Base-by-base conservation (phyloP, 768 basidiomycete genomes). In the Crepidotus variabilis region DNA sequence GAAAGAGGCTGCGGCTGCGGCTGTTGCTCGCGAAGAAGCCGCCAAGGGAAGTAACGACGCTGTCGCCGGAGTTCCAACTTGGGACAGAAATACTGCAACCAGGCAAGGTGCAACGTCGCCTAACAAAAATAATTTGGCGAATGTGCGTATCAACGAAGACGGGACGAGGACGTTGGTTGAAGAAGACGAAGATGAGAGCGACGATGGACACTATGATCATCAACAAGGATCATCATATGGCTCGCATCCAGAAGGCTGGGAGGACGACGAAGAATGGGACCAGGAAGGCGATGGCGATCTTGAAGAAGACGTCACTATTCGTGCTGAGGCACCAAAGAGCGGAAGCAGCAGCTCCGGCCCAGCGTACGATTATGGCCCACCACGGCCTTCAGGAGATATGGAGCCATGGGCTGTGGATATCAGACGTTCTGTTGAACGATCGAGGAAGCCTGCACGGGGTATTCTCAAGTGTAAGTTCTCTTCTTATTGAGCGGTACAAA, bases 21-120 rank as follows among this genome's bases (percentile, higher is more conserved):
- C 67, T 48, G 78, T 55, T 21, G 57, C 57, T n/a, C 56, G 52
- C 50, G 58, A 57, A 7, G 58, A 80, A 9, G 58, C 61, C 34
- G 60, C 58, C 16, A 69, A 69, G 43, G 54, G 72, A 67, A 28
- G 60, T 58, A 56, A 55, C 21, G 57, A 57, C 45, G 54, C 52
- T 45, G 54, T 54, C 33, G 73, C 72, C 32, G 80, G 80, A 14
- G 79, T 81, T 36, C 76, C 83, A 35, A 78, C 87, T 10, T 94
- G 91, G 92, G 91, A 96, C 66, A 86, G 83, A 71, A 92, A 87
- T 66, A 94, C 92, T 2, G 71, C 85, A 18, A 88, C 82, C 21
- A 67, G 81, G 48, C 78, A 81, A 32, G 81, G 76, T 28, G 75
- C 72, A 43, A 76, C 77, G 21, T 78, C 80, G 33, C 75, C 76